Evolutionary conservation across 2,329 filamentous ascomycete genomes (phyloP).

Genomic region (Aspergillus versicolor): DNA sequence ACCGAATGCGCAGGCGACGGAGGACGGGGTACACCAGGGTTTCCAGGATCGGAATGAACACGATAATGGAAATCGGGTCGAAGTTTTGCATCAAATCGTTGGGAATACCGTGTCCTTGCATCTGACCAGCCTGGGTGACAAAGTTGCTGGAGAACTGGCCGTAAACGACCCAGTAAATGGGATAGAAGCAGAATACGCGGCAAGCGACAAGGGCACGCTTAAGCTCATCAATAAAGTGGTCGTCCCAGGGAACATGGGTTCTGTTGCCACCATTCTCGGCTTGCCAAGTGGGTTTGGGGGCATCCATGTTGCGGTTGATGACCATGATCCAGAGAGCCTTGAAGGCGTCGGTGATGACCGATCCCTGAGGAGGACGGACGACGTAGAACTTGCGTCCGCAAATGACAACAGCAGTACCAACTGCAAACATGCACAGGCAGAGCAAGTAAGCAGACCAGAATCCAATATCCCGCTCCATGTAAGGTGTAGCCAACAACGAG

Average conservation of each 20-base stretch:
- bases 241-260: conserved; percentile 58
- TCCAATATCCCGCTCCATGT: conserved; percentile 65
- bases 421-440: conserved; percentile 62
- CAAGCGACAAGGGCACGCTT: conserved; percentile 66
- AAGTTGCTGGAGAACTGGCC: conserved; percentile 68
- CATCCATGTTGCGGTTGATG: conserved; percentile 56
- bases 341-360: conserved; percentile 66
- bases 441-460: conserved; percentile 67
- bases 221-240: conserved; percentile 70
- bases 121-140: conserved; percentile 62
- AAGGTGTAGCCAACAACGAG: conserved; percentile 64
- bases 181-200: conserved; percentile 70
- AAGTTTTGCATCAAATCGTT: conserved; percentile 78
- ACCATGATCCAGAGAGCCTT: conserved; percentile 58
- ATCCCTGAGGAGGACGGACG: conserved; percentile 57
- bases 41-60: conserved; percentile 72
- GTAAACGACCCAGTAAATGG: conserved; percentile 69
- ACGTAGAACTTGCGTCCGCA: conserved; percentile 47
- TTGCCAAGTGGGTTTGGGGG: conserved; percentile 66
- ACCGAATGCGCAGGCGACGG: conserved; percentile 61
- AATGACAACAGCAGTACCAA: conserved; percentile 58
- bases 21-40: conserved; percentile 67
- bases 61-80: conserved; percentile 71
- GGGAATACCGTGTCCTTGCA: conserved; percentile 67
- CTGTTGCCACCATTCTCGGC: conserved; percentile 48